Evolutionary conservation across 306 rosid genomes (phyloP), one percentile per base, ranked within the genome.

Genomic region (Comarum palustre): DNA sequence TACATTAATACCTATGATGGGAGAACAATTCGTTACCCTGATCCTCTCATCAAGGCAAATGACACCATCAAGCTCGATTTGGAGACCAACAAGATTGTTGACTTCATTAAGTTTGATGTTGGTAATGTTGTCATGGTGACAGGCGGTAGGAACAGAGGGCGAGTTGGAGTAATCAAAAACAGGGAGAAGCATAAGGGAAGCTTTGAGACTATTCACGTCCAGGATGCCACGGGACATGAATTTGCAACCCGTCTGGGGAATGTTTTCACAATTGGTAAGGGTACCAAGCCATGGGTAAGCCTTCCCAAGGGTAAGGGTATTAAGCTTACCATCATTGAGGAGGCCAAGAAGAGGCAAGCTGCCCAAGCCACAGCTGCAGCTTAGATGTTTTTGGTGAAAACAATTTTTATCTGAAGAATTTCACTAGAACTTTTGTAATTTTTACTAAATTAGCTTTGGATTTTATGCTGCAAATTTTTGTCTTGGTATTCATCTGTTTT

Each of bases 301-400:
- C 92, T 90, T 51, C 96, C 96, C 2, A 90, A 90, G 94, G 96
- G 96, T 27, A 90, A 85, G 86, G 96, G 96, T 85, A 88, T 90
- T 59, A 90, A 90, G 84, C 77, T 90, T 11, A 69, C 94, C 10
- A 84, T 90, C 74, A 88, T 90, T 25, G 96, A 90, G 74, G 96
- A 90, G 73, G 92, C 96, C 29, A 85, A 91, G 80, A 90, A 88
- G 73, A 88, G 96, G 86, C 79, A 66, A 86, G 77, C 71, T 2
- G 83, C 90, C 43, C 94, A 88, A 79, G 78, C 86, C 67, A 68
- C 87, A 9, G 71, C 83, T 39, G 70, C 92, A 3, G 90, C 94
- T 20, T 90, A 79, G 78, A 19, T 25, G 19, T 15, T 34, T 1
- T 42, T 45, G 54, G 32, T 60, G 19, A 14, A 48, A 77, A 54